Base-by-base conservation (phyloP, 768 basidiomycete genomes). In the Tylopilus rubrobrunneus region DNA sequence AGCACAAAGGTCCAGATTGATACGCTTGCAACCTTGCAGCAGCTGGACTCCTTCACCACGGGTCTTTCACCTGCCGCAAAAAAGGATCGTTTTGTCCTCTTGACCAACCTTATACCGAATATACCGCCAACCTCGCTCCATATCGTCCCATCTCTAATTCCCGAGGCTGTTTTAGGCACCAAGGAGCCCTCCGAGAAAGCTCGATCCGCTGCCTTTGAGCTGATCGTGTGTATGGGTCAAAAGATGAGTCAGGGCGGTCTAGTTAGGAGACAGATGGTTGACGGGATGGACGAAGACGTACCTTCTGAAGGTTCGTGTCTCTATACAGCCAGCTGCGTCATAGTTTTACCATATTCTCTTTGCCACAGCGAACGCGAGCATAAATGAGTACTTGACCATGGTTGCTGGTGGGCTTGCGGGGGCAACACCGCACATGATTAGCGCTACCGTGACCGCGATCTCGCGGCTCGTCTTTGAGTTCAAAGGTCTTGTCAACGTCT, bases 181-280 rank as follows among this genome's bases (percentile, higher is more conserved):
- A 99, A 99, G 68, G 96, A 99, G 67, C 91, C 94, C 4, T 96
- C 96, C 33, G 93, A 94, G 67, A 93, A 91, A 64, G 86, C 94
- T 0, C 80, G 97, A 45, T 79, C 78, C 48, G 92, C 87, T 5
- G 94, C 95, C 1, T 99, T 96, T 67, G 92, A 95, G 12, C 72
- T 97, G 43, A 78, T 98, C 47, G 80, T 98, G 11, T 80, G 83
- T 7, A 96, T 99, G 93, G 97, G 92, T 3, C 77, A 77, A 62
- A 97, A 94, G 74, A 97, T 98, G 93, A 78, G 77, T 31, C 71
- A 78, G 52, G 97, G 96, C 14, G 97, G 96, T 34, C 72, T 86
- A 9, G 89, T 98, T 31, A 85, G 84, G 67, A 78, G 87, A 45
- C 77, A 78, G 61, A 74, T 91, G 70, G 74, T 94, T 10, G 86